These are phyloP conservation scores for Abrus precatorius DNA, from an alignment of 306 rosid genomes.

Conservation along the genomic window DNA sequence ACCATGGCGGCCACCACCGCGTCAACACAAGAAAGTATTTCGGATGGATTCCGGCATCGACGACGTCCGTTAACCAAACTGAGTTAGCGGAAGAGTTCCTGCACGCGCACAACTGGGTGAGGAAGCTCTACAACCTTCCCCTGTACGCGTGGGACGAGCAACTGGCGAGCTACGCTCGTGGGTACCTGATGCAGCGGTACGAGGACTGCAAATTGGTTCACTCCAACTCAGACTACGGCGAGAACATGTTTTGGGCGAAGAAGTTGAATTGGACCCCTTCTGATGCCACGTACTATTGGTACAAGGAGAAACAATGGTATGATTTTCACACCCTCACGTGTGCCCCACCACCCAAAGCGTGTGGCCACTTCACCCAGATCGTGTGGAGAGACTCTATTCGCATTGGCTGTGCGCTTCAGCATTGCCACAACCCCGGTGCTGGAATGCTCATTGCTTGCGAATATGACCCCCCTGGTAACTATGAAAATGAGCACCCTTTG, in stretches of 20 bases:
- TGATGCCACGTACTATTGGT: slow-evolving; percentile 63
- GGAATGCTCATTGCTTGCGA: slow-evolving; percentile 62
- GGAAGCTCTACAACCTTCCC: slow-evolving; percentile 39
- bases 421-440: slow-evolving; percentile 18
- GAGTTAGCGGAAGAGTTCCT: slow-evolving; percentile 54
- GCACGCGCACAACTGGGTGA: slow-evolving; percentile 62
- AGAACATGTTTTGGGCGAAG: slow-evolving; percentile 72
- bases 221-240: slow-evolving; percentile 57
- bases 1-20: not conserved
- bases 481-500: slow-evolving; percentile 56
- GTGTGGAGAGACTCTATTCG: slow-evolving; percentile 63
- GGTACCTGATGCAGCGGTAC: slow-evolving; percentile 46
- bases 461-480: slow-evolving; percentile 78
- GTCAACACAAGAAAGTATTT: slow-evolving; percentile 17
- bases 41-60: not conserved
- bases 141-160: slow-evolving; percentile 53
- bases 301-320: slow-evolving; percentile 43
- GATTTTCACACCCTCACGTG: slow-evolving; percentile 47
- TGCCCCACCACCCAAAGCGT: not conserved
- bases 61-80: not conserved
- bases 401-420: slow-evolving; percentile 60
- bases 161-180: slow-evolving; percentile 52
- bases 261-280: slow-evolving; percentile 54
- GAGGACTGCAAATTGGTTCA: slow-evolving; percentile 60
- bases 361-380: slow-evolving; percentile 81